A percentile compares a stretch with the other conserved stretches of the same genome.
phyloP scores from a whole-genome alignment of 2,329 filamentous ascomycete species.

The Colletotrichum sublineola region DNA sequence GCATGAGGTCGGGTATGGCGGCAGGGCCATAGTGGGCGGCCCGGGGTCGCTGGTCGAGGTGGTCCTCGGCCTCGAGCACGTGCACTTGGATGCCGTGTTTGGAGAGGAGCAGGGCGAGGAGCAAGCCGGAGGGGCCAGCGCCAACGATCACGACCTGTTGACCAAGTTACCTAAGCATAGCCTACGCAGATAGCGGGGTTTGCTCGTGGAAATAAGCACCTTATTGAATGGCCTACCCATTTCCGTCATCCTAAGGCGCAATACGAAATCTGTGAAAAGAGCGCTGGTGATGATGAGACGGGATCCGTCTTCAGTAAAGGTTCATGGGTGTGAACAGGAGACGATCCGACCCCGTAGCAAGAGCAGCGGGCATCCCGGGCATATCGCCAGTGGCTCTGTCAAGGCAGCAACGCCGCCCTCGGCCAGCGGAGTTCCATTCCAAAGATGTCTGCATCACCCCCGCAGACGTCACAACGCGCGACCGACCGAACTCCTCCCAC shows the following conservation, averaged over 20 bases:
- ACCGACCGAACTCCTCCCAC: constrained; percentile 5
- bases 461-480: constrained; percentile 32
- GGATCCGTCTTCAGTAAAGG: background rate
- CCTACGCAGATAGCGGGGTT: background rate
- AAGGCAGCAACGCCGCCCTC: background rate
- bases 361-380: background rate
- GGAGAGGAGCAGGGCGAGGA: constrained; percentile 65
- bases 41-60: constrained; percentile 71
- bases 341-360: constrained; percentile 21
- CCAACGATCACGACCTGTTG: constrained; percentile 57
- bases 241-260: background rate
- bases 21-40: constrained; percentile 73
- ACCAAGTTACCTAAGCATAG: background rate
- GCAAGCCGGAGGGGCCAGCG: constrained; percentile 63
- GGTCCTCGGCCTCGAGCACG: constrained; percentile 66
- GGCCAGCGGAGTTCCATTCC: constrained; percentile 9
- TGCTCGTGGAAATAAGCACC: background rate
- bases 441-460: constrained; percentile 1
- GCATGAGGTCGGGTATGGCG: constrained; percentile 68
- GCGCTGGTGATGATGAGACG: background rate
- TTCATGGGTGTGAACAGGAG: background rate
- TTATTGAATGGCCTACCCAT: constrained; percentile 30
- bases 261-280: background rate
- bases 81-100: constrained; percentile 65
- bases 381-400: background rate